Base-by-base conservation (phyloP, 2,329 filamentous ascomycete genomes). In the Falciphora oryzae region DNA sequence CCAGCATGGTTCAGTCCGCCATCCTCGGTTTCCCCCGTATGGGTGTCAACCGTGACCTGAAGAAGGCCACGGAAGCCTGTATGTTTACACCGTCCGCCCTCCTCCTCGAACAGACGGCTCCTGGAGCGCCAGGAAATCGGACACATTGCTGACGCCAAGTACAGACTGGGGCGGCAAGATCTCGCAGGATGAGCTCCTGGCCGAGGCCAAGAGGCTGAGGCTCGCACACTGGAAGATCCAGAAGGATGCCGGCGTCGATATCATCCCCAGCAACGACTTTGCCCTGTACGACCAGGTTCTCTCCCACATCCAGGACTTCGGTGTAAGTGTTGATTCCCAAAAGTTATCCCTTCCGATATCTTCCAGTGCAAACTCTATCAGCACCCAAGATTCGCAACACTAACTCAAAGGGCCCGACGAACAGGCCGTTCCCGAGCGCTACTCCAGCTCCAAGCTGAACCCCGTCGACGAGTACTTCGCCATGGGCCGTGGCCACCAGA, bases 251-350 rank as follows among this genome's bases (percentile, higher is more conserved):
- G 95, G 95, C 76, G 93, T 98, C 80, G 92, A 97, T 77, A 85
- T 95, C 82, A 97, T 99, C 77, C 95, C 95, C 79, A 96, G 91
- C 90, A 99, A 99, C 80, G 95, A 99, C 88, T 99, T 99, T 77
- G 93, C 95, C 72, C 93, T 93, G 83, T 99, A 99, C 82, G 94
- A 98, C 80, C 94, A 98, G 78, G 91, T 98, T 75, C 89, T 98
- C 69, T 90, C 93, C 82, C 94, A 98, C 85, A 98, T 97, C 79
- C 93, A 97, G 85, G 89, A 97, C 80, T 97, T 97, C 79, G 92
- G 91, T 79, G 92, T 94, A 87, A 78, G 90, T 82, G 27, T 53
- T 4, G 22, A 32, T 22, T 29, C n/a, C 38, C 38, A 59, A 18
- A 13, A 53, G 18, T 44, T 3, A 14, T 25, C 11, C 10, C 57